Evolutionary conservation across 371 early-diverging fungal genomes (phyloP).

Genomic region (Apophysomyces variabilis): DNA sequence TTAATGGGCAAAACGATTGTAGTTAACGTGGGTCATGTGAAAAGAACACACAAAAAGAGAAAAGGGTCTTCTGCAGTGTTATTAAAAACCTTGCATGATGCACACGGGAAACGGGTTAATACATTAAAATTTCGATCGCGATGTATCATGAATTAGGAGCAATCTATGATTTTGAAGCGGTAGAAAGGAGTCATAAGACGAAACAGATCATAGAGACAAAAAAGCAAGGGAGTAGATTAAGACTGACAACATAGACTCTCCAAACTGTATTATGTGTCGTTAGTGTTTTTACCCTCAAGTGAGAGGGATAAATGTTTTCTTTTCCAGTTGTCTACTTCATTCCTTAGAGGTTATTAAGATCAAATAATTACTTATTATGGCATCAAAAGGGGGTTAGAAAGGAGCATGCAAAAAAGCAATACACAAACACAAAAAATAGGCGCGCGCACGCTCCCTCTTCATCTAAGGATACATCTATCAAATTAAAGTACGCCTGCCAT

Average conservation of each 20-base stretch:
- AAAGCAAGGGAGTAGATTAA: conserved; percentile 1
- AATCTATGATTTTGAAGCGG: background rate
- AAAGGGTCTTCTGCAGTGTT: background rate
- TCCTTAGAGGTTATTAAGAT: conserved; percentile 4
- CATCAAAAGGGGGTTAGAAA: background rate
- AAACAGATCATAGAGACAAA: conserved; percentile 17
- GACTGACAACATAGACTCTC: background rate
- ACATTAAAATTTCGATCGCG: conserved; percentile 6
- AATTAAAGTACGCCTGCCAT: background rate
- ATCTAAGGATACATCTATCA: background rate
- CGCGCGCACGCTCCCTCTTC: conserved; percentile 10
- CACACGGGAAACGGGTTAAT: conserved; percentile 2
- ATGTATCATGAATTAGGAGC: conserved; percentile 3
- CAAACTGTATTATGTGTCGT: background rate
- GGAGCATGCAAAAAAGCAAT: background rate
- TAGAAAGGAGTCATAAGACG: background rate
- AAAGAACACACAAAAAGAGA: background rate
- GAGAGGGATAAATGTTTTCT: conserved; percentile 16
- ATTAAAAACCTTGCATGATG: conserved; percentile 11
- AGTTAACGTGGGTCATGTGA: no score
- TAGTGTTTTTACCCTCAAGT: conserved; percentile 6
- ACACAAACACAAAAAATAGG: conserved; percentile 2
- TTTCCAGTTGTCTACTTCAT: conserved; percentile 12
- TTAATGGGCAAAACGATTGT: no score
- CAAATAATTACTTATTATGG: conserved; percentile 3